Base-by-base conservation (phyloP, 768 basidiomycete species). In the Boletus subcaerulescens region DNA sequence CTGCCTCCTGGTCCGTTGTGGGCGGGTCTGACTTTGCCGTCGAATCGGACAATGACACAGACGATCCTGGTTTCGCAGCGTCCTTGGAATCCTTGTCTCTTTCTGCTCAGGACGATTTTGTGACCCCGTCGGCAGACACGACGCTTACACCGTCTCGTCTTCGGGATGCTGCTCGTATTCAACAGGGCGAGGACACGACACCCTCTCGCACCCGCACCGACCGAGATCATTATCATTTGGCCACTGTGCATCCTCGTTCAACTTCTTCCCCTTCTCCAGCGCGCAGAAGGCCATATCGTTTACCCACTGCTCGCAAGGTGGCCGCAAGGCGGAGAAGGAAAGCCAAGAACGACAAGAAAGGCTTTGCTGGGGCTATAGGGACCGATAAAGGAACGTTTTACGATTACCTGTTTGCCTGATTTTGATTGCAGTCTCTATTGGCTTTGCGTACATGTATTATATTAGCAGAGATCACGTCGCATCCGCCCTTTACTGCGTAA, bases 241-340 rank as follows among this genome's bases (percentile, higher is more conserved):
- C 70, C 56, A 50, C 70, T 31, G 55, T 72, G 56, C 63, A 66
- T 42, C 65, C 67, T 54, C 65, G 78, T 24, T 76, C 80, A 1
- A 60, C 79, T 4, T 82, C 82, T 5, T 83, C 82, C 0, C 83
- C 80, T 26, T 85, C 83, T 0, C 83, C 83, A 29, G 76, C 70
- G 8, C 69, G 83, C 46, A 60, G 71, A 49, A 60, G 70, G 18
- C 62, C 69, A 3, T 65, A 64, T 45, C 67, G 71, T 39, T 60
- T 59, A 18, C 53, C 47, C 22, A 17, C 47, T 14, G 8, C 61
- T 17, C 62, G 67, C 48, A 64, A 48, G 20, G 2, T 45, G 29
- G 45, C 46, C 29, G 48, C 56, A 9, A 55, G 60, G 38, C 53
- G 65, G 20, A 56, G 45, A 38, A 58, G 60, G 43, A 71, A 56